Evolutionary conservation across 371 early-diverging fungal genomes (phyloP), one percentile per base, ranked within the genome.

Genomic region (Mucor lusitanicus): DNA sequence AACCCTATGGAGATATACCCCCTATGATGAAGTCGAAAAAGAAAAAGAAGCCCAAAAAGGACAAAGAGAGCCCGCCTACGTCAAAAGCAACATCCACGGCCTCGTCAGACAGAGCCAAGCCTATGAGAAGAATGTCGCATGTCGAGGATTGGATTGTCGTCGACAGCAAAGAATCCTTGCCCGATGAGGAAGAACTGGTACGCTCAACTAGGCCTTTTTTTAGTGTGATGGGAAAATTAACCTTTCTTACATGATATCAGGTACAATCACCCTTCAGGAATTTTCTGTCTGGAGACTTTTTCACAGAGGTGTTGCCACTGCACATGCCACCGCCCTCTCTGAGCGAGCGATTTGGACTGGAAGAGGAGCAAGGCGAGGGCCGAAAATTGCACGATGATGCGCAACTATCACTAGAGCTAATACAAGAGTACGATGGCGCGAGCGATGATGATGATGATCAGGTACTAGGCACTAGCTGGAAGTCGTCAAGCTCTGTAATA

Each of bases 1-100:
- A 86, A 68, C 87, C 87, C 13, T 86, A 87, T 65, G 88, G 86
- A 28, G 77, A 76, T 37, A 85, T 86, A 61, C 86, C 86, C 28
- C 84, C 81, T 2, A 61, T 82, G 39, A 68, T 74, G 53, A 81
- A 78, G 56, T 71, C 72, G 59, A 67, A 77, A 69, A 59, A 72
- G 66, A 68, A 76, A 50, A 67, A 72, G 19, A 64, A 40, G 27
- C 39, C 39, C 8, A 65, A 65, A 62, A 28, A 50, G 15, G 27
- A 65, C 40, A 59, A 68, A 50, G 66, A 73, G 50, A 19, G 61
- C 61, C 25, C 59, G 9, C 39, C 59, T 1, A 56, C 57, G 21
- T 56, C 57, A 61, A 44, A 27, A 32, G 13, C 53, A 59, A 17
- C 32, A 27, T 32, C 39, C 0, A 32, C 46, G 6, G n/a, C 42